These are phyloP conservation scores for Paramecium tetraurelia DNA, from an alignment of 73 alveolate genomes.

Conservation along the genomic window DNA sequence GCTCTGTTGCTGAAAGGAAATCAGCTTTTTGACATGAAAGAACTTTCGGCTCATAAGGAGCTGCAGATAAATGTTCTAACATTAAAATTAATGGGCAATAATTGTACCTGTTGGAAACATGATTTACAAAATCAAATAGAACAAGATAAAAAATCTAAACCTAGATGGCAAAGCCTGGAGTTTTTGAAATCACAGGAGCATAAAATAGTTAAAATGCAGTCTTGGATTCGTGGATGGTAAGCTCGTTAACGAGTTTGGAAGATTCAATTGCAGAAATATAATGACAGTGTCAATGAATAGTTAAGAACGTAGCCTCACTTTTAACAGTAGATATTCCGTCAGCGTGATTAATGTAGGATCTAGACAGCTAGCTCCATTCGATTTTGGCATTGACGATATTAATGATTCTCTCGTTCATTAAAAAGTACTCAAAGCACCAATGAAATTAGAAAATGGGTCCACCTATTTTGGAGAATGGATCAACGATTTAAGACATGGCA, in stretches of 20 bases:
- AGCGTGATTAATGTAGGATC: conserved; percentile 43
- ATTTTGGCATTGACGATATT: conserved; percentile 50
- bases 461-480: conserved; percentile 70
- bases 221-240: conserved; percentile 48
- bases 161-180: neutral
- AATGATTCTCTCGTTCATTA: conserved; percentile 52
- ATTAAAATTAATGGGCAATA: conserved; percentile 7
- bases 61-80: neutral
- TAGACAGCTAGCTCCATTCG: conserved; percentile 30
- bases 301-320: conserved; percentile 22
- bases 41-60: neutral
- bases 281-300: conserved; percentile 58
- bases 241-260: conserved; percentile 48
- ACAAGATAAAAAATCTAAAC: neutral
- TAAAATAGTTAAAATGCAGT: conserved; percentile 41
- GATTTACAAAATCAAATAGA: neutral
- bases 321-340: neutral
- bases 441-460: conserved; percentile 68
- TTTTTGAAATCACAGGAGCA: neutral
- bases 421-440: conserved; percentile 60
- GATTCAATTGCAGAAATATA: conserved; percentile 17
- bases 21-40: neutral
- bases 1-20: neutral
- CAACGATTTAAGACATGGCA: conserved; percentile 60
- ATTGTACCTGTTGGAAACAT: conserved; percentile 1